Evolutionary conservation across 192 early-diverging fungal species (phyloP).

Genomic region (Kickxella alabastrina): DNA sequence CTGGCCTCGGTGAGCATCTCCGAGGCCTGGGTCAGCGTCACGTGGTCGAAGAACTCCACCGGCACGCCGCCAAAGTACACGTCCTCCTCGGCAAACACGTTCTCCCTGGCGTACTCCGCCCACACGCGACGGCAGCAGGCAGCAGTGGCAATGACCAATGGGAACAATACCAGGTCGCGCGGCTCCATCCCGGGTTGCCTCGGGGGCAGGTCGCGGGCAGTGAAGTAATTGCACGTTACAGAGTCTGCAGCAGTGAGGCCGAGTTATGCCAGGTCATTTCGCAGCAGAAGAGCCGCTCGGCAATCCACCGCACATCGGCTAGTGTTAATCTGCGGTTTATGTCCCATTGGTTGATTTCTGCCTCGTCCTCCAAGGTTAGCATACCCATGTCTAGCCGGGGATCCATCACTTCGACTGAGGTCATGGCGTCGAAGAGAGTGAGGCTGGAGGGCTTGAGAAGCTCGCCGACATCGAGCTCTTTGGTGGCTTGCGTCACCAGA

Average conservation of each 20-base stretch:
- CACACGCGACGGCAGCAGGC: conserved; percentile 27
- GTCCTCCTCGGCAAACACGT: conserved; percentile 40
- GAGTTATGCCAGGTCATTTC: conserved; percentile 44
- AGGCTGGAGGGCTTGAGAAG: conserved; percentile 17
- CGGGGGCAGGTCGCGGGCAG: not conserved
- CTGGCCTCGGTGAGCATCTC: conserved; percentile 11
- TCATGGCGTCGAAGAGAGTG: conserved; percentile 33
- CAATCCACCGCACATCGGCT: conserved; percentile 26
- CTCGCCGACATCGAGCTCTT: conserved; percentile 23
- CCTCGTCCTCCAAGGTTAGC: conserved; percentile 14
- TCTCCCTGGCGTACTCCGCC: conserved; percentile 31
- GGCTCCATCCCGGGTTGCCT: conserved; percentile 5
- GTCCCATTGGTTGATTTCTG: conserved; percentile 35
- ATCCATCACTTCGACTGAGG: conserved; percentile 43
- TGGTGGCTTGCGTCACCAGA: conserved; percentile 6
- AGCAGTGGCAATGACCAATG: conserved; percentile 26
- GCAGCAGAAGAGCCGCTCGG: conserved; percentile 25
- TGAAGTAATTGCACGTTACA: conserved; percentile 48
- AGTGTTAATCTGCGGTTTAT: conserved; percentile 11
- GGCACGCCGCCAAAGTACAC: conserved; percentile 20
- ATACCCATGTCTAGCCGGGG: conserved; percentile 49
- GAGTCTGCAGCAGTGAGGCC: conserved; percentile 40
- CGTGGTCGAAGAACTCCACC: conserved; percentile 19
- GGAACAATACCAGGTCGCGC: conserved; percentile 37
- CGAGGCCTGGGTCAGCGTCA: conserved; percentile 6